Percentiles rank a stretch among this genome's conserved stretches.
Evolutionary conservation across 768 basidiomycete species (phyloP).

Genomic region (Pholiota conissans): DNA sequence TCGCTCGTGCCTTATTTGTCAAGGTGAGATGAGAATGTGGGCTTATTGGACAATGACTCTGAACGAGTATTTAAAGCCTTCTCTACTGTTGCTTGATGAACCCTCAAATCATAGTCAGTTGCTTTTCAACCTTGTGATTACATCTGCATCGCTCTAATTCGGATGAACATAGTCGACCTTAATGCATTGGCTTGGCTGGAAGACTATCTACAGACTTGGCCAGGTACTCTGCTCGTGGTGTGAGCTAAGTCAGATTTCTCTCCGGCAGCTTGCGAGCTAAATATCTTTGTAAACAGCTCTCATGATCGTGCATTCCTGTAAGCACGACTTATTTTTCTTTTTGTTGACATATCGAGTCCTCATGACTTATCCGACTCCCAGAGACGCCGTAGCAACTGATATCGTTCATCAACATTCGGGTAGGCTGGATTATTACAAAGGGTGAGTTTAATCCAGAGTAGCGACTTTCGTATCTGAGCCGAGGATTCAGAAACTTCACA

Average conservation of each 20-base stretch:
- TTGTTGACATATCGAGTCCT: background rate
- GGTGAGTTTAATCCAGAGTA: constrained; percentile 41
- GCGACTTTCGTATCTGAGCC: constrained; percentile 4
- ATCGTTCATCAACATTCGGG: constrained; percentile 96
- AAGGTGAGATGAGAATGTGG: constrained; percentile 53
- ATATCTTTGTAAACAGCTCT: constrained; percentile 50
- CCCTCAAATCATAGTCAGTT: constrained; percentile 93
- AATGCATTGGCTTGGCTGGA: constrained; percentile 98
- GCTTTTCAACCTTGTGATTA: background rate
- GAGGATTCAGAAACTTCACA: constrained; percentile 75
- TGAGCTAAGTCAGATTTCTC: constrained; percentile 34
- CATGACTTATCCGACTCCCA: constrained; percentile 23
- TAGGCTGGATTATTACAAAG: constrained; percentile 96
- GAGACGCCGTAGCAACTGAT: constrained; percentile 95
- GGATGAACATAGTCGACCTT: constrained; percentile 69
- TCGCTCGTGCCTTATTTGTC: constrained; percentile 95
- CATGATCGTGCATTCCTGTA: constrained; percentile 97
- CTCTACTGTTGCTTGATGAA: constrained; percentile 84
- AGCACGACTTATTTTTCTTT: constrained; percentile 22
- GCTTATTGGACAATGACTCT: background rate
- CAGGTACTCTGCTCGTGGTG: constrained; percentile 90
- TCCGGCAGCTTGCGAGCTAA: constrained; percentile 4
- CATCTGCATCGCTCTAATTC: background rate
- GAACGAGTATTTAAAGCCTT: constrained; percentile 41
- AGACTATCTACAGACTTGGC: constrained; percentile 96